Evolutionary conservation across 1,284 basidiomycete species (phyloP), one percentile per base, ranked within the genome.

Genomic region (Cutaneotrichosporon cutaneum): DNA sequence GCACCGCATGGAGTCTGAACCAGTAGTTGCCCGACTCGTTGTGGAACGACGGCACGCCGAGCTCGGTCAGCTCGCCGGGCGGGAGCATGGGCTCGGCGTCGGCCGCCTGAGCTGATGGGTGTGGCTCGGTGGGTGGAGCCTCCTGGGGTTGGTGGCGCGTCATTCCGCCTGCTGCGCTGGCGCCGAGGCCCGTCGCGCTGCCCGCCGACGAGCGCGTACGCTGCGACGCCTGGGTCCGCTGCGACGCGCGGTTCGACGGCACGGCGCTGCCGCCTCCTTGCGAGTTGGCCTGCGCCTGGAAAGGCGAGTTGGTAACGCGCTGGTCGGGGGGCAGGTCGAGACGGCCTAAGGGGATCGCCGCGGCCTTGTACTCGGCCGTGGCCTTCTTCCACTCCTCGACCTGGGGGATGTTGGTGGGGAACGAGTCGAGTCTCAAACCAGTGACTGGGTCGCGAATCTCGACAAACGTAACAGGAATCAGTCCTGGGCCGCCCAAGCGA

Each of bases 371-470:
- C 69, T 86, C 90, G 61, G 94, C 87, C 82, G 97, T 92, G 58
- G 91, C 90, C 73, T 88, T 88, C 78, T 98, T 98, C 96, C 96
- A 99, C 68, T 98, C 94, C 75, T 98, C 95, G 14, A 99, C 94
- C 68, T 88, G 89, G 24, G 96, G 96, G 14, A 99, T 84, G 62
- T 90, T 88, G 24, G 85, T 83, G 27, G 87, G 85, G 7, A 95
- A 84, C 65, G 93, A 88, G 24, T 84, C 81, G 65, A 83, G 73
- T 24, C 90, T 82, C 63, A 85, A 82, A 51, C 89, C 93, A 4
- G 94, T 92, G 8, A 86, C 82, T 22, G 94, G 92, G 78, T 99
- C 94, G 62, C 92, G 89, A 45, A 99, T 89, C 80, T 97, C 90
- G 66, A 99, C 94, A 77, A 98, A 99, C 1, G 93, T 87, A 35